These are phyloP conservation scores for Rhizopus delemar DNA, from an alignment of 371 early-diverging fungal genomes.

Conservation along the genomic window DNA sequence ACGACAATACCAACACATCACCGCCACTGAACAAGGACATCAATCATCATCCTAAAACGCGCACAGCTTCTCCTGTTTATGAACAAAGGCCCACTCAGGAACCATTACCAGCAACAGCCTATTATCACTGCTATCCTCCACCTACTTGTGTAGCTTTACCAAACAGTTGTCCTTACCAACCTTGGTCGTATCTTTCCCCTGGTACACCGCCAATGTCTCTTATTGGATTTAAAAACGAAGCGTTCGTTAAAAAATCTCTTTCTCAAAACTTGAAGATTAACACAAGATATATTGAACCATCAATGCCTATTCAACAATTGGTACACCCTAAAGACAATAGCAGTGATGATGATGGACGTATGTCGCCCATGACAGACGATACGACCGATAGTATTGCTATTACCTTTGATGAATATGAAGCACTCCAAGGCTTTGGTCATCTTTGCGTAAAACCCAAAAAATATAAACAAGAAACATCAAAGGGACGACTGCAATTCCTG, in stretches of 20 bases:
- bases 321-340: too few species aligned
- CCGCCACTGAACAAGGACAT: constrained; percentile 2
- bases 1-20: constrained; percentile 4
- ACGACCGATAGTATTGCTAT: not conserved
- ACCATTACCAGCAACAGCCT: not conserved
- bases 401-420: constrained; percentile 48
- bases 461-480: constrained; percentile 16
- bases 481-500: not conserved
- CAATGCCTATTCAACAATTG: constrained; percentile 19
- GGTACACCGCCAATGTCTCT: not conserved
- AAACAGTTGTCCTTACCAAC: not conserved
- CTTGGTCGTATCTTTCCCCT: not conserved
- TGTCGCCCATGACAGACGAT: constrained; percentile 2
- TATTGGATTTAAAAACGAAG: not conserved
- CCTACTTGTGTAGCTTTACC: not conserved
- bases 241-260: not conserved
- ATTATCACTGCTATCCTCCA: not conserved
- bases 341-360: not conserved
- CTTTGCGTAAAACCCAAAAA: constrained; percentile 52
- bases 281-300: constrained; percentile 12
- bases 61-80: not conserved
- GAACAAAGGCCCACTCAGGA: not conserved
- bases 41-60: not conserved
- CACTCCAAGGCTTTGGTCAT: constrained; percentile 42
- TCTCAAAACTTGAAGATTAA: constrained; percentile 20